Evolutionary conservation across 1,284 basidiomycete genomes (phyloP).

Genomic region (Amylostereum areolatum): DNA sequence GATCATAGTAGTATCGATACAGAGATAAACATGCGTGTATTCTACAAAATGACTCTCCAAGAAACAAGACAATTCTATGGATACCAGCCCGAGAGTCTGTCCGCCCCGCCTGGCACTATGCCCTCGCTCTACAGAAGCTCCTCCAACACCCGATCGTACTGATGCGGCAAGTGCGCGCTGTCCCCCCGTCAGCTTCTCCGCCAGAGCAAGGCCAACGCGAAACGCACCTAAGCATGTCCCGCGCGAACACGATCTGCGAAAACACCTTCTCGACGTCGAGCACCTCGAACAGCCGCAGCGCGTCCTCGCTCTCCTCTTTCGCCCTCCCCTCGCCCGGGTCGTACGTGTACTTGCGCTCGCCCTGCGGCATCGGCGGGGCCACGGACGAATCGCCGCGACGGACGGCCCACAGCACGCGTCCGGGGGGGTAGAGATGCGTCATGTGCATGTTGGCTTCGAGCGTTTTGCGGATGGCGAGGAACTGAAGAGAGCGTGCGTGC

Average conservation of each 20-base stretch:
- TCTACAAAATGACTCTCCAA: not conserved
- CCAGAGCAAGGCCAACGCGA: not conserved
- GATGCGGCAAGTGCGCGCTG: slow-evolving; percentile 37
- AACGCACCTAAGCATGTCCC: slow-evolving; percentile 71
- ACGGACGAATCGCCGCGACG: slow-evolving; percentile 51
- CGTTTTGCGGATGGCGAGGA: slow-evolving; percentile 73
- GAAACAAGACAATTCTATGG: not conserved
- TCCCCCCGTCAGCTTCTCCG: not conserved
- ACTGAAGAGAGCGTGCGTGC: no score
- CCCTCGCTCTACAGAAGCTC: slow-evolving; percentile 43
- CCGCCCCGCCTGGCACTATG: no score
- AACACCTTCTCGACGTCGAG: slow-evolving; percentile 71
- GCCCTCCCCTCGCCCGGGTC: slow-evolving; percentile 23
- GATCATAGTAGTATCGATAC: not conserved
- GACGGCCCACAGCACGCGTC: slow-evolving; percentile 74
- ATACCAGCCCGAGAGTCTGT: not conserved
- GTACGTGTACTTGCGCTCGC: slow-evolving; percentile 10
- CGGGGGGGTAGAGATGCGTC: slow-evolving; percentile 72
- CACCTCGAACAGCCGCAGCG: slow-evolving; percentile 65
- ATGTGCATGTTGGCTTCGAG: slow-evolving; percentile 82
- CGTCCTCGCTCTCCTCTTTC: slow-evolving; percentile 20
- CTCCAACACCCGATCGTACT: slow-evolving; percentile 49
- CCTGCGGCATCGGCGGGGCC: slow-evolving; percentile 42
- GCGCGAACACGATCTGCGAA: slow-evolving; percentile 74
- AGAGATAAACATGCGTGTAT: not conserved